Evolutionary conservation across 257 asterid species (phyloP).

Genomic region (Rauvolfia tetraphylla): DNA sequence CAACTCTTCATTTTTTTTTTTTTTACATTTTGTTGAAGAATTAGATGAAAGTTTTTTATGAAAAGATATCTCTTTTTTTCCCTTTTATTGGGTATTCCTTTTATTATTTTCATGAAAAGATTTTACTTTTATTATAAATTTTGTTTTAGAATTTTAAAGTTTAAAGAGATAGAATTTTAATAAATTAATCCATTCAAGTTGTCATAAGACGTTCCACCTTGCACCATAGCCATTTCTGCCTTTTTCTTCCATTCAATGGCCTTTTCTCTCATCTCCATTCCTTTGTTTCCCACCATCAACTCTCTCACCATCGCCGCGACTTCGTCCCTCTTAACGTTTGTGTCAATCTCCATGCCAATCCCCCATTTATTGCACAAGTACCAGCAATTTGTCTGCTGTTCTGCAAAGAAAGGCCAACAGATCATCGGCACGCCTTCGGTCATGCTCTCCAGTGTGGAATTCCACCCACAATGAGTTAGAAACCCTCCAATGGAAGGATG

Average conservation of each 20-base stretch:
- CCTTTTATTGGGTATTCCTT: no score
- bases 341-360: conserved; percentile 22
- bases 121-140: no score
- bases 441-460: conserved; percentile 20
- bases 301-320: conserved; percentile 18
- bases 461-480: conserved; percentile 22
- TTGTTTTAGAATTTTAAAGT: no score
- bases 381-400: conserved; percentile 11
- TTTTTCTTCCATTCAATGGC: conserved; percentile 17
- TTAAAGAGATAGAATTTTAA: no score
- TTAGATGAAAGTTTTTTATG: no score
- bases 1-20: no score
- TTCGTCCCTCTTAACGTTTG: conserved; percentile 13
- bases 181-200: conserved; percentile 23
- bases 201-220: conserved; percentile 15
- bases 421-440: conserved; percentile 24
- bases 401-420: conserved; percentile 28
- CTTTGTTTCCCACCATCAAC: conserved; percentile 19
- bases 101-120: no score
- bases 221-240: conserved; percentile 16
- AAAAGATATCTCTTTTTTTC: no score
- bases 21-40: no score
- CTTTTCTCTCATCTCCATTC: conserved; percentile 14
- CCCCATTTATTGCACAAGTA: conserved; percentile 12
- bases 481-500: conserved; percentile 23